phyloP scores from a whole-genome alignment of 371 early-diverging fungal genomes.

The Thermomucor indicae-seudaticae region DNA sequence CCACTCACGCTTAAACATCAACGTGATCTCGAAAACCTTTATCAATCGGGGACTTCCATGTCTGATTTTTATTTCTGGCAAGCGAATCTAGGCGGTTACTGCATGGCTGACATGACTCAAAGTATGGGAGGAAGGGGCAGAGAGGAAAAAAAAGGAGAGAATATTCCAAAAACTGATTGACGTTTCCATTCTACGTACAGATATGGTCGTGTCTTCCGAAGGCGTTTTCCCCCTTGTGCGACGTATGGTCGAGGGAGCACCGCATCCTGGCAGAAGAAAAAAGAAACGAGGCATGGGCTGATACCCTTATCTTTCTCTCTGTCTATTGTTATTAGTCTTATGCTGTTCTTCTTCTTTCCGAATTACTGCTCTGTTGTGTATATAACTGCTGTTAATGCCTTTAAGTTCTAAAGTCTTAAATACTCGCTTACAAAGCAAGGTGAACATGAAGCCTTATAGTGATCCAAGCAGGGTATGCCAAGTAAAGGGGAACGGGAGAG shows the following conservation, averaged over 20 bases:
- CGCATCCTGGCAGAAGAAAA: slow-evolving; percentile 40
- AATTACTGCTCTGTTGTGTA: not conserved
- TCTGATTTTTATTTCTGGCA: slow-evolving; percentile 49
- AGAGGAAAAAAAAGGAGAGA: no score
- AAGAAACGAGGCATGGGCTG: slow-evolving; percentile 10
- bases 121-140: no score
- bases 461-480: no score
- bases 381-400: not conserved
- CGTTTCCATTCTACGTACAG: no score
- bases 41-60: slow-evolving; percentile 19
- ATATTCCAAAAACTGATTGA: no score
- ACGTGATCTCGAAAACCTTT: slow-evolving; percentile 36
- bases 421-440: not conserved
- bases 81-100: slow-evolving; percentile 48
- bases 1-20: slow-evolving; percentile 44
- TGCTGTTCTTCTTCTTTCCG: not conserved
- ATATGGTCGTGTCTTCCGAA: slow-evolving; percentile 33
- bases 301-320: not conserved
- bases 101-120: slow-evolving; percentile 46
- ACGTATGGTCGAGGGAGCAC: slow-evolving; percentile 41
- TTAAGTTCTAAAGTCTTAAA: not conserved
- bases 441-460: not conserved
- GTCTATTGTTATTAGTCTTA: not conserved
- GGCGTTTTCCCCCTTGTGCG: slow-evolving; percentile 29
- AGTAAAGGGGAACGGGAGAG: no score